Conservation (phyloP, 2,329 filamentous ascomycete genomes). For the Teratosphaeriaceae sp. region DNA sequence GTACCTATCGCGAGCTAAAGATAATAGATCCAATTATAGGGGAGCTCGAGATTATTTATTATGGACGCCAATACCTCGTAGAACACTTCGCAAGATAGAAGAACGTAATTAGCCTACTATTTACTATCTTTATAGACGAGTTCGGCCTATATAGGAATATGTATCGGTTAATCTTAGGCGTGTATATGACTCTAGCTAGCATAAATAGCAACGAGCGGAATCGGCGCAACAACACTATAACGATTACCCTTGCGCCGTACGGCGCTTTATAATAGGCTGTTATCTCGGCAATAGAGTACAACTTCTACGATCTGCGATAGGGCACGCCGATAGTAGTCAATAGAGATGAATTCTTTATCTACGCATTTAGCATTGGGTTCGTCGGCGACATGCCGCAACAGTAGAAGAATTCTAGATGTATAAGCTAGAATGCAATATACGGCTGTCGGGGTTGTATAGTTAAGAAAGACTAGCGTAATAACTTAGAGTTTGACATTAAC, state of each 20-base stretch:
- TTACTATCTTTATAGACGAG: neutral
- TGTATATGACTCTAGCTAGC: neutral
- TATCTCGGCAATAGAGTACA: neutral
- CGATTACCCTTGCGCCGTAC: neutral
- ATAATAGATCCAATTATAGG: neutral
- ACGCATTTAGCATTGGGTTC: neutral
- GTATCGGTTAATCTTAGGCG: neutral
- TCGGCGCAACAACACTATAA: neutral
- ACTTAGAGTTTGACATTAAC: neutral
- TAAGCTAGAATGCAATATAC: neutral
- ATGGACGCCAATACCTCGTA: neutral
- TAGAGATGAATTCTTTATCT: neutral
- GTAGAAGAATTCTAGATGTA: neutral
- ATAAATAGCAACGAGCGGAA: neutral
- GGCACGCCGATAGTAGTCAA: neutral
- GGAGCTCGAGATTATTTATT: neutral
- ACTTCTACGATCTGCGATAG: neutral
- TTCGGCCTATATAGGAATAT: neutral
- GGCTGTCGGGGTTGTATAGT: neutral
- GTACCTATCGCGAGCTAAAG: neutral
- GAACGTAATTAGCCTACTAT: neutral
- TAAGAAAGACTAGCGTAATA: neutral
- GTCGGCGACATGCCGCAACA: neutral
- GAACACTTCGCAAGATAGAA: neutral
- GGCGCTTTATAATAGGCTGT: neutral